Conservation (phyloP, 2,329 filamentous ascomycete genomes). For the Fusarium haematococcum region DNA sequence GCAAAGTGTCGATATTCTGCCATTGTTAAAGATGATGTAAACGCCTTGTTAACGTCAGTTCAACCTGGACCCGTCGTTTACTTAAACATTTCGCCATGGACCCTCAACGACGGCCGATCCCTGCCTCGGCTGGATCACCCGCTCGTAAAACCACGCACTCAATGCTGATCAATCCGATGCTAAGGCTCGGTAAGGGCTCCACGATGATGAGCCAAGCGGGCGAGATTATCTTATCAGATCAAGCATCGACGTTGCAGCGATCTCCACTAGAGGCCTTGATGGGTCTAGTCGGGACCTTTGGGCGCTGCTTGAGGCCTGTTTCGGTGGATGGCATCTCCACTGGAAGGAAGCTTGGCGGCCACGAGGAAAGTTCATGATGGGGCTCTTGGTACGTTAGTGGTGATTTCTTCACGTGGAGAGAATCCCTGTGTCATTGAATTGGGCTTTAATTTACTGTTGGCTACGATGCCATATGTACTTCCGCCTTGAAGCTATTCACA, state of each 20-base stretch:
- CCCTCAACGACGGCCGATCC: background rate
- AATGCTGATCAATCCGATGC: background rate
- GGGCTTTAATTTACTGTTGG: background rate
- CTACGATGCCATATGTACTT: background rate
- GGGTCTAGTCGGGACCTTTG: background rate
- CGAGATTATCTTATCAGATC: constrained; percentile 1
- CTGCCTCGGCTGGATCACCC: background rate
- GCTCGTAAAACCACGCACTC: background rate
- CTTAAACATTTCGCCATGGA: background rate
- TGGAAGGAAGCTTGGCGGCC: background rate
- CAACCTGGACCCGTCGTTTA: background rate
- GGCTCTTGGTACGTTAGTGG: background rate
- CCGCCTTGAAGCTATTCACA: background rate
- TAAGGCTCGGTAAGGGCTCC: background rate
- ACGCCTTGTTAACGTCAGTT: background rate
- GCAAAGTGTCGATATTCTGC: constrained; percentile 28
- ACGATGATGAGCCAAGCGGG: background rate
- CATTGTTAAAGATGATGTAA: constrained; percentile 3
- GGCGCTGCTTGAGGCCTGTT: background rate
- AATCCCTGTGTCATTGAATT: background rate
- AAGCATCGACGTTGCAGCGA: background rate
- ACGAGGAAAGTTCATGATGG: background rate
- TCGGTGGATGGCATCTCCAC: background rate
- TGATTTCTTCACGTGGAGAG: background rate
- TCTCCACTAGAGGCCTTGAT: background rate